Percentiles rank a stretch among this genome's conserved stretches.
Conservation (phyloP, 345 rosid species). For the Noccaea caerulescens region DNA sequence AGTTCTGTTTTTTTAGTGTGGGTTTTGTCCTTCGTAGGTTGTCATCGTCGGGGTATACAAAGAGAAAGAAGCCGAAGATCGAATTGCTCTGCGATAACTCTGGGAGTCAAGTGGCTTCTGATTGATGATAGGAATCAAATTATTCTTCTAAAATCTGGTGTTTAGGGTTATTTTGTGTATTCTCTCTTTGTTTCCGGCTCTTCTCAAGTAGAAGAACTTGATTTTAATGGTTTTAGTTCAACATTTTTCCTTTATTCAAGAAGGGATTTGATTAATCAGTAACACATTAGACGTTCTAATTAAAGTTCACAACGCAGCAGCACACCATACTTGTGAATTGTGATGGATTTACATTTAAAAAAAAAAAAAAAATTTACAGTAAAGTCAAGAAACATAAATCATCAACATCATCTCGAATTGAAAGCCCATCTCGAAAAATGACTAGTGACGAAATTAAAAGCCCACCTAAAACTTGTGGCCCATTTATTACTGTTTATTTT, state of each 20-base stretch:
- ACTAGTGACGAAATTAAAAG: too few relatives aligned
- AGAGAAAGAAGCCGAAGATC: slow-evolving; percentile 38
- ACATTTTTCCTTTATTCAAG: slow-evolving; percentile 6
- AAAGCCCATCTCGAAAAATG: too few relatives aligned
- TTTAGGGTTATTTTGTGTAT: slow-evolving; percentile 11
- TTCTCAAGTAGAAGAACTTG: slow-evolving; percentile 31
- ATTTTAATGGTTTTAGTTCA: slow-evolving; percentile 25
- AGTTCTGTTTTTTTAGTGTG: not conserved
- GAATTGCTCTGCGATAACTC: slow-evolving; percentile 41
- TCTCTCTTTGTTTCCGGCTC: not conserved
- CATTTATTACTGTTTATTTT: too few relatives aligned
- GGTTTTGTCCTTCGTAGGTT: slow-evolving; percentile 22
- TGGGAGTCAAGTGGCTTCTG: slow-evolving; percentile 48
- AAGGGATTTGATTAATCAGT: slow-evolving; percentile 33
- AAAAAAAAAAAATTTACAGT: not conserved
- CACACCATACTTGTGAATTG: not conserved
- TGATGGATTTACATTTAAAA: not conserved
- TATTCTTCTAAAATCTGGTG: slow-evolving; percentile 8
- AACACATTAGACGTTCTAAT: slow-evolving; percentile 11
- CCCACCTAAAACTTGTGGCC: too few relatives aligned
- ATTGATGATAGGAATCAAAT: slow-evolving; percentile 5
- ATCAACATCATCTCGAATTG: not conserved
- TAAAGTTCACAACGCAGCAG: not conserved
- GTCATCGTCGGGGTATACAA: slow-evolving; percentile 24
- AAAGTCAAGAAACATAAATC: not conserved